phyloP scores from a whole-genome alignment of 768 basidiomycete species.

The Chalciporus chontae region DNA sequence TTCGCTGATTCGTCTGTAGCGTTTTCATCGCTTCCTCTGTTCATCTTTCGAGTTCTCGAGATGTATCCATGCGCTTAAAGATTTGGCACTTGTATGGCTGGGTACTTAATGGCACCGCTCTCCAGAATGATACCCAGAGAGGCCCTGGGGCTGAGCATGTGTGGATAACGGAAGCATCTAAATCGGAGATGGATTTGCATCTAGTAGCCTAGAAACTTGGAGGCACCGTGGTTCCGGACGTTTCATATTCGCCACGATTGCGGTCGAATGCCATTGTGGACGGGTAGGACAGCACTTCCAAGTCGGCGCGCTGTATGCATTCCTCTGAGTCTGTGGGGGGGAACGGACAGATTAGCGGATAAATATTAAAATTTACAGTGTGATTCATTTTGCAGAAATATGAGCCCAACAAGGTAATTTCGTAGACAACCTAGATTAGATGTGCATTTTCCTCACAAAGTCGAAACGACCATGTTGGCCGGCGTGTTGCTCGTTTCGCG shows the following conservation, averaged over 20 bases:
- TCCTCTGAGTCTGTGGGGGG: too few relatives aligned
- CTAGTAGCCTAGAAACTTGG: background rate
- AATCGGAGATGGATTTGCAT: background rate
- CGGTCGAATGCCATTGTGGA: too few relatives aligned
- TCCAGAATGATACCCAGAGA: too few relatives aligned
- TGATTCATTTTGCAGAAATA: background rate
- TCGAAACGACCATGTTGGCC: too few relatives aligned
- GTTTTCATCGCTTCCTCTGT: background rate
- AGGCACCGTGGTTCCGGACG: background rate
- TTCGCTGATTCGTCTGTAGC: background rate
- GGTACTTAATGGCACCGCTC: too few relatives aligned
- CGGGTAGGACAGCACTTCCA: too few relatives aligned
- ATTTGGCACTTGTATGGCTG: background rate
- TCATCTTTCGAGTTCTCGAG: background rate
- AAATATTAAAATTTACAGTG: too few relatives aligned
- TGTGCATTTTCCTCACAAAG: background rate
- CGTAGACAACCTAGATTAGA: background rate
- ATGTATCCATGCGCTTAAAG: conserved; percentile 3
- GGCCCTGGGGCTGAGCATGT: background rate
- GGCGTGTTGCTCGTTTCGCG: conserved; percentile 10
- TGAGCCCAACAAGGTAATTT: background rate
- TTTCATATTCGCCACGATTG: too few relatives aligned
- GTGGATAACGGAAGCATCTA: background rate
- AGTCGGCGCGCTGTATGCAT: too few relatives aligned
- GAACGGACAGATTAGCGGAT: too few relatives aligned